Conservation (phyloP, 2,329 filamentous ascomycete genomes). For the Arthrobotrys sphaeroides region DNA sequence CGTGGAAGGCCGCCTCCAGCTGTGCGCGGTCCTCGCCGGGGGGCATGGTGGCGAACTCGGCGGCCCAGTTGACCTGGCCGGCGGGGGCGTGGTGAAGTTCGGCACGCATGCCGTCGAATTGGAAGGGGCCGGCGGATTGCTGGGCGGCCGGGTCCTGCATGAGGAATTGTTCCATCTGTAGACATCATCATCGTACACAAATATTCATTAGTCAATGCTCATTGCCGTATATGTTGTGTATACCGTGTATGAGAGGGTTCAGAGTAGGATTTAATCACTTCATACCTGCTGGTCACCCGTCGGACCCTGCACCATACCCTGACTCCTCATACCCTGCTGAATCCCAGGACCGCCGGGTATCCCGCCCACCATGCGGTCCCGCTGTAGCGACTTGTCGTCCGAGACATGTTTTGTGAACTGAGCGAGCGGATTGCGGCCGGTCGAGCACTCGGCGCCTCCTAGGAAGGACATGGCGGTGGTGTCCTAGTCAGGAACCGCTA, state of each 20-base stretch:
- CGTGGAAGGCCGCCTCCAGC: conserved; percentile 77
- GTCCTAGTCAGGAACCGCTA: conserved; percentile 2
- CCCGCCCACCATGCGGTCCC: conserved; percentile 83
- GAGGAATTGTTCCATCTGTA: conserved; percentile 70
- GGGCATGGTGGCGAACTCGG: conserved; percentile 66
- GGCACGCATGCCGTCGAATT: conserved; percentile 73
- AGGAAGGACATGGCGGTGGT: conserved; percentile 83
- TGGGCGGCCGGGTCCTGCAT: conserved; percentile 76
- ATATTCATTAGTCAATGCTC: background rate
- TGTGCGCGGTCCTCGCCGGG: conserved; percentile 68
- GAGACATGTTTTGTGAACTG: conserved; percentile 98
- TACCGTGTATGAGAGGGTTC: background rate
- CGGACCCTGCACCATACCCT: conserved; percentile 49
- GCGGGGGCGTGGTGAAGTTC: conserved; percentile 67
- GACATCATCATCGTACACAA: background rate
- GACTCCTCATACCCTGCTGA: conserved; percentile 48
- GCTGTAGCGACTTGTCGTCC: conserved; percentile 92
- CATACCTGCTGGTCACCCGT: conserved; percentile 59
- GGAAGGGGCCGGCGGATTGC: conserved; percentile 64
- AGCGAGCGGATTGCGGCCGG: conserved; percentile 91
- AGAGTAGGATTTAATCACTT: background rate
- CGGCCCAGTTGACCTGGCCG: conserved; percentile 69
- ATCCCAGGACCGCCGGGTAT: conserved; percentile 70
- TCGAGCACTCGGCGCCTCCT: conserved; percentile 94
- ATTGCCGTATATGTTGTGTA: no score